Evolutionary conservation across 2,329 filamentous ascomycete genomes (phyloP).

Genomic region (Aphanoascus verrucosus): DNA sequence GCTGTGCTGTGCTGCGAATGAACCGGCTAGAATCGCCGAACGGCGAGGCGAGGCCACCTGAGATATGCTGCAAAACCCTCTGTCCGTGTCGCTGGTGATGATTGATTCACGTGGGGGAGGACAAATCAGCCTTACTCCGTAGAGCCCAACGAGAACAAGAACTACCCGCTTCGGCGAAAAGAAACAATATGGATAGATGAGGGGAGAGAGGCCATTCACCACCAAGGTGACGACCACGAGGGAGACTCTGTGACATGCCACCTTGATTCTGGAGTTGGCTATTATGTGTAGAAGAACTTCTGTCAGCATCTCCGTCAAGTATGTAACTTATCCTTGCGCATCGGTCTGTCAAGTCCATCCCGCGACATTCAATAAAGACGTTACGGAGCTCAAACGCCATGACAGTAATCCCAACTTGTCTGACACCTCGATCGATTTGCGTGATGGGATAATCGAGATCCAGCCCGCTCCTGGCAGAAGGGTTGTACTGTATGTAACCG

Average conservation of each 20-base stretch:
- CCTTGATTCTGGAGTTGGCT: too few relatives aligned
- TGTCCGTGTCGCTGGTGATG: slow-evolving; percentile 1
- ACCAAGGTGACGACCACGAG: background rate
- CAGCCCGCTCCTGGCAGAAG: too few relatives aligned
- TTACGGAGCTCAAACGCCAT: background rate
- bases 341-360: too few relatives aligned
- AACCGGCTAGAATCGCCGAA: too few relatives aligned
- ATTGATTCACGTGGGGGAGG: background rate
- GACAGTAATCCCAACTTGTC: too few relatives aligned
- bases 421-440: too few relatives aligned
- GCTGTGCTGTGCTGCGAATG: too few relatives aligned
- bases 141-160: background rate
- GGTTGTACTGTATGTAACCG: too few relatives aligned
- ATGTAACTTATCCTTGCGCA: too few relatives aligned
- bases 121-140: slow-evolving; percentile 3
- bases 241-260: background rate
- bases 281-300: too few relatives aligned
- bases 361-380: background rate
- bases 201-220: background rate
- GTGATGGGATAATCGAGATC: too few relatives aligned
- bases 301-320: too few relatives aligned
- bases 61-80: background rate
- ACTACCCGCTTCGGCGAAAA: background rate
- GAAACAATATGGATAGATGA: background rate
- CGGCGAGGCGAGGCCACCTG: background rate